Evolutionary conservation across 2,329 filamentous ascomycete genomes (phyloP), one percentile per base, ranked within the genome.

Genomic region (Colletotrichum destructivum): DNA sequence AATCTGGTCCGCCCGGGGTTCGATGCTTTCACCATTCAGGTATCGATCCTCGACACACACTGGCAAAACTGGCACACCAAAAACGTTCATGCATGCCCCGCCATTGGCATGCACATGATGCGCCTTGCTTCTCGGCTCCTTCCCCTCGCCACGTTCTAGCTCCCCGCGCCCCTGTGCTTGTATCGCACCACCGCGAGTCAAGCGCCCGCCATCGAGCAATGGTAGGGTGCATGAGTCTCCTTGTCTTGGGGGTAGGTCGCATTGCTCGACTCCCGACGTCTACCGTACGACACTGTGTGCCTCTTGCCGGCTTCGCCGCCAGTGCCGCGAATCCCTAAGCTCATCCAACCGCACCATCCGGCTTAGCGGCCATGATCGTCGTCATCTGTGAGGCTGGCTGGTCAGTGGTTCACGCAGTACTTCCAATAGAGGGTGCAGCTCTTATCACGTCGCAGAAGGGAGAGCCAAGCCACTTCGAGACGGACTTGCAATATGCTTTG

Each of bases 31-130:
- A 47, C 51, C 35, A 52, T 62, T 57, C 8, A 26, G 31, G 54
- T 60, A 44, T 64, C 49, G 54, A 71, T 64, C 65, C 38, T 57
- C 31, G n/a, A 23, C 51, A 46, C 60, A 26, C 44, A 59, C 46
- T 69, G 35, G 65, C 64, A 63, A 69, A 52, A 47, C 54, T 59
- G 26, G 52, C 57, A 71, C 44, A 52, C 46, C 42, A 40, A 59
- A 63, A 69, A 63, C 65, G 65, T 69, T 71, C 47, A 71, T 71
- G 69, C 65, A 71, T 64, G 52, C 69, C 65, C 69, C 65, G 65
- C 65, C 65, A 46, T 31, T 54, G 54, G 52, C 46, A 69, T 60
- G 65, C 65, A 69, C 69, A 71, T 71, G 65, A 71, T 71, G 65
- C 69, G 44, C 47, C 64, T 46, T 49, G 26, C 51, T 47, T 60